Percentiles rank a stretch among this genome's conserved stretches.
Evolutionary conservation across 176 grass and related monocot species (phyloP).

Genomic region (Hordeum vulgare): MorexV3_pseudomolecules_assembly NC_058522.1:524256673-524257172

Average conservation of each 20-base stretch:
- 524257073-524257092: neutral
- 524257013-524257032: neutral
- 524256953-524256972: neutral
- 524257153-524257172: neutral
- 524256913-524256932: slow-evolving; percentile 55
- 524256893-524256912: slow-evolving; percentile 43
- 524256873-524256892: slow-evolving; percentile 16
- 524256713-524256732: neutral
- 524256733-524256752: neutral
- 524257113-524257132: too few species aligned
- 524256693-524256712: neutral
- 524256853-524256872: slow-evolving; percentile 50
- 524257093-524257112: neutral
- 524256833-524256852: slow-evolving; percentile 21
- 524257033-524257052: neutral
- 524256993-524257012: too few species aligned
- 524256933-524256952: neutral
- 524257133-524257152: neutral
- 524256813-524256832: slow-evolving; percentile 17
- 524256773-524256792: slow-evolving; percentile 74
- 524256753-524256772: neutral
- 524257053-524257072: neutral
- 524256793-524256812: slow-evolving; percentile 61
- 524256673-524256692: too few species aligned
- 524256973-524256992: neutral